Conservation (phyloP, 1,139 yeast species). For the Candida sanyaensis region DNA sequence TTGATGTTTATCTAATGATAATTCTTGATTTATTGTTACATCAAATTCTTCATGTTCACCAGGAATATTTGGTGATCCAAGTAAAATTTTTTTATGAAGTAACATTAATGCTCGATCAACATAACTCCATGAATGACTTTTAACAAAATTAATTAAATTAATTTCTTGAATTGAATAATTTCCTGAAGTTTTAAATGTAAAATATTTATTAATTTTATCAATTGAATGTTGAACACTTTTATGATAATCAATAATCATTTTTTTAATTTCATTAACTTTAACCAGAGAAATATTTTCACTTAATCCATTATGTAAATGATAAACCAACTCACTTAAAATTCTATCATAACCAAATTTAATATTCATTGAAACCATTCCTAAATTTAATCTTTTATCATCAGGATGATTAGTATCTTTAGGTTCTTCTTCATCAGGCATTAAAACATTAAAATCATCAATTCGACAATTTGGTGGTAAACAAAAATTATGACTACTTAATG, state of each 20-base stretch:
- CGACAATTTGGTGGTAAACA: conserved; percentile 59
- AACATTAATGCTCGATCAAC: conserved; percentile 59
- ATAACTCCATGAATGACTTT: conserved; percentile 53
- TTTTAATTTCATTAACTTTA: conserved; percentile 47
- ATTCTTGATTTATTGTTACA: not conserved
- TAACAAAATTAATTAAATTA: conserved; percentile 49
- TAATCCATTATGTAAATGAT: conserved; percentile 42
- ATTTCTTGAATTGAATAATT: conserved; percentile 41
- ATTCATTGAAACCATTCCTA: conserved; percentile 46
- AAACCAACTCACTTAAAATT: conserved; percentile 54
- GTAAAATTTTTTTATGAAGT: conserved; percentile 53
- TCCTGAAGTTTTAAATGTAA: conserved; percentile 26
- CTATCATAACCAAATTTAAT: conserved; percentile 55
- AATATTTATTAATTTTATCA: conserved; percentile 25
- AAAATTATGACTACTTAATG: conserved; percentile 57
- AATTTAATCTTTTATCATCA: conserved; percentile 32
- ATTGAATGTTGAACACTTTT: conserved; percentile 51
- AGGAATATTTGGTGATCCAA: conserved; percentile 24
- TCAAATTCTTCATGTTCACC: conserved; percentile 7
- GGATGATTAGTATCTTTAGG: conserved; percentile 26
- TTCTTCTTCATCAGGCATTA: conserved; percentile 52
- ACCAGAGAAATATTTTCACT: conserved; percentile 34
- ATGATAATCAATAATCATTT: conserved; percentile 50
- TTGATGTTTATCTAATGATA: conserved; percentile 5
- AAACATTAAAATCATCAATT: conserved; percentile 57